Percentiles rank a stretch among this genome's conserved stretches.
Conservation (phyloP, 768 basidiomycete species). For the Dacryopinax spathularia region DNA sequence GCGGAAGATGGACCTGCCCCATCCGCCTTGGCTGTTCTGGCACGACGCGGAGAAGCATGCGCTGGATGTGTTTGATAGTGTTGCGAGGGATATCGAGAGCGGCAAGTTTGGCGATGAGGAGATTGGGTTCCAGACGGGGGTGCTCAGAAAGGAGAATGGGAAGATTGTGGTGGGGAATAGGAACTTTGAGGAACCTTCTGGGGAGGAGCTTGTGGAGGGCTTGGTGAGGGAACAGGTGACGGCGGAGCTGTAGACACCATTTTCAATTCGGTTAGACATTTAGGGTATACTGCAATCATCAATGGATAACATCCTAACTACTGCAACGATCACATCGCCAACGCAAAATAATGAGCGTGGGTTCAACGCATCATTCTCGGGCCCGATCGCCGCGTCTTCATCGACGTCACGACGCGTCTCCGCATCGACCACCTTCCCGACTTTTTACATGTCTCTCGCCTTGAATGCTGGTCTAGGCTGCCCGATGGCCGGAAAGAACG, state of each 20-base stretch:
- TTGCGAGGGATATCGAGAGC: conserved; percentile 14
- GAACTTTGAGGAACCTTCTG: background rate
- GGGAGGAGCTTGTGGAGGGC: background rate
- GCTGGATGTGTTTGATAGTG: conserved; percentile 14
- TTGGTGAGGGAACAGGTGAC: background rate
- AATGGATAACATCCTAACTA: too few species aligned
- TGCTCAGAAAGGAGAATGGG: background rate
- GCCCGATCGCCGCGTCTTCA: too few species aligned
- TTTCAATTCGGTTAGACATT: too few species aligned
- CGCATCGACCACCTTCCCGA: too few species aligned
- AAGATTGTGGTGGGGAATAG: background rate
- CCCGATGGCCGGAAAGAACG: too few species aligned
- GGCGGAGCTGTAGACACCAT: background rate
- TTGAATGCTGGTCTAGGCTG: too few species aligned
- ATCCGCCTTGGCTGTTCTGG: conserved; percentile 20
- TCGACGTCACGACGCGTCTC: too few species aligned
- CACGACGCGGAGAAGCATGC: conserved; percentile 21
- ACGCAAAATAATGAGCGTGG: too few species aligned
- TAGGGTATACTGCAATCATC: too few species aligned
- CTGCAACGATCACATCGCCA: too few species aligned
- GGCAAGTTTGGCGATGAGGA: background rate
- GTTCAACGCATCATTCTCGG: too few species aligned
- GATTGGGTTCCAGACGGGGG: background rate
- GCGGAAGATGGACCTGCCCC: conserved; percentile 12
- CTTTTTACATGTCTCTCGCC: too few species aligned